A percentile compares a stretch with the other conserved stretches of the same genome.
Conservation (phyloP, 306 rosid genomes). For the Medicago lupulina region DNA sequence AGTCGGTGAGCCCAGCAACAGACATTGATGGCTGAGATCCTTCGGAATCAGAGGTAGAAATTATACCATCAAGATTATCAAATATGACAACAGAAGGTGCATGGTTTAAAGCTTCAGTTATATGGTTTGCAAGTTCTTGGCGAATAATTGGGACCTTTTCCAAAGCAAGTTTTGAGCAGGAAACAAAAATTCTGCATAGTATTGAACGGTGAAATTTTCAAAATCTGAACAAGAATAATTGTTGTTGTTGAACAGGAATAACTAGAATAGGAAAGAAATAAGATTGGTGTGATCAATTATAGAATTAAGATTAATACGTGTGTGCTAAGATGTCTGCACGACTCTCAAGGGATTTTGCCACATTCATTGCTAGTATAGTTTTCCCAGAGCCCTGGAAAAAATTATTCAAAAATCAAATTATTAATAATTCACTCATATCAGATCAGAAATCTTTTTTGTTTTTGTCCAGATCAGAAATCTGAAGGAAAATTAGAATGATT, state of each 20-base stretch:
- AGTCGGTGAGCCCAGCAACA: conserved; percentile 69
- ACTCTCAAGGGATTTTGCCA: conserved; percentile 74
- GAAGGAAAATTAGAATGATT: conserved; percentile 33
- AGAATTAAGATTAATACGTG: conserved; percentile 59
- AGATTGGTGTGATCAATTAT: conserved; percentile 23
- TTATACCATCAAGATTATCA: conserved; percentile 89
- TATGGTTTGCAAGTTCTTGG: conserved; percentile 65
- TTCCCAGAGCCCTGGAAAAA: conserved; percentile 91
- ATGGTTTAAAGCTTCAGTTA: conserved; percentile 83
- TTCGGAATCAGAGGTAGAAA: conserved; percentile 72
- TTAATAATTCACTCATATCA: conserved; percentile 26
- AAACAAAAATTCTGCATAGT: conserved; percentile 73
- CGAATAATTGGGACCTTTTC: conserved; percentile 77
- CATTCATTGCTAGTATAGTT: conserved; percentile 75
- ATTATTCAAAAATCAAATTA: conserved; percentile 25
- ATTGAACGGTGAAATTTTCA: conserved; percentile 40
- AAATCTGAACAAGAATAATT: conserved; percentile 32
- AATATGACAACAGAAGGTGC: conserved; percentile 91
- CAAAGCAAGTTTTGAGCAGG: conserved; percentile 78
- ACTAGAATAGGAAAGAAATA: conserved; percentile 17
- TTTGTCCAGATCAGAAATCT: conserved; percentile 29
- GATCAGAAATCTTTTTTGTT: not conserved
- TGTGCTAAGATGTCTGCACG: conserved; percentile 73
- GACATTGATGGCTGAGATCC: conserved; percentile 71
- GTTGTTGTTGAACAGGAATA: conserved; percentile 18